Conservation (phyloP, 805 yeast genomes). For the Maudiozyma serrabonitensis region DNA sequence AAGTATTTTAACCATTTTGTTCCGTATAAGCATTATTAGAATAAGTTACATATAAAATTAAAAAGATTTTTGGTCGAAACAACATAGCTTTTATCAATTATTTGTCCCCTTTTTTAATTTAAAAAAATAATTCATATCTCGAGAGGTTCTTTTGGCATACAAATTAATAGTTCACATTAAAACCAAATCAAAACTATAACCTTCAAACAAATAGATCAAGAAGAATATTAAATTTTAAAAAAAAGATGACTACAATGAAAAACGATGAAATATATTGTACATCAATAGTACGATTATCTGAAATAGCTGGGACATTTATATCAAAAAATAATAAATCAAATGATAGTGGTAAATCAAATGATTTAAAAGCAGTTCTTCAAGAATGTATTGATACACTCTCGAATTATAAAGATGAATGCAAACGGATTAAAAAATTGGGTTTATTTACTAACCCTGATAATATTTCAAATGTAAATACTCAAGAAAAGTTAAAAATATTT, state of each 20-base stretch:
- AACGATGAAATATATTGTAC: conserved; percentile 2
- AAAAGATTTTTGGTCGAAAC: no score
- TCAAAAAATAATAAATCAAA: conserved; percentile 6
- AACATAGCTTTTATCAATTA: no score
- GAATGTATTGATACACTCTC: conserved; percentile 27
- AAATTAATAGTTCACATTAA: no score
- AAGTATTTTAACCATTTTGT: no score
- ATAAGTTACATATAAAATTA: no score
- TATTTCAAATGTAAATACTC: neutral
- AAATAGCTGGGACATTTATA: conserved; percentile 15
- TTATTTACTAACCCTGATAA: neutral
- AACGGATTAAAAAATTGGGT: conserved; percentile 12
- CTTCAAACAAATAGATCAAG: no score
- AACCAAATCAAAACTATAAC: no score
- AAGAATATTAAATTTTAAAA: neutral
- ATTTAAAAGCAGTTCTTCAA: conserved; percentile 19
- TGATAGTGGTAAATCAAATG: conserved; percentile 6
- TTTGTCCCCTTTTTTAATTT: no score
- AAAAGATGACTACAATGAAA: neutral
- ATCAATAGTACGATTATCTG: conserved; percentile 6
- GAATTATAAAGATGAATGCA: conserved; percentile 24
- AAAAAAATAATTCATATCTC: no score
- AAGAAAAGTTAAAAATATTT: conserved; percentile 6
- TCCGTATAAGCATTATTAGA: no score
- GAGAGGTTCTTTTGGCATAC: no score